Base-by-base conservation (phyloP, 2,329 filamentous ascomycete species). In the Cordyceps pruinosa region DNA sequence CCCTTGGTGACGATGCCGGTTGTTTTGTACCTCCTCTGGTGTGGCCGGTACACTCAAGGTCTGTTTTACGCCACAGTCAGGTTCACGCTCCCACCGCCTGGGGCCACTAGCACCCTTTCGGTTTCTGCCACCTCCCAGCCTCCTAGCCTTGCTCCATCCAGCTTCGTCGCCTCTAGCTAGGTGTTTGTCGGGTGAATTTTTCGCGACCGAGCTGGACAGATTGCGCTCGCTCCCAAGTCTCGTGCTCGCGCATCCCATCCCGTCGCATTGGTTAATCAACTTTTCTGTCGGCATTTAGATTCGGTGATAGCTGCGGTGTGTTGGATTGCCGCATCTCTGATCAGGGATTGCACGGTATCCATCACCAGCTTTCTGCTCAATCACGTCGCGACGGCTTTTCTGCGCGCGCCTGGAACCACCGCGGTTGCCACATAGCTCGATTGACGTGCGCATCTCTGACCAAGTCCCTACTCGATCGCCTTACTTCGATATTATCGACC, bases 371-470 rank as follows among this genome's bases (percentile, higher is more conserved):
- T 37, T 15, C 15, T 17, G 35, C 35, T 15, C n/a, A 6, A 37
- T n/a, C 35, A 17, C 12, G 15, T 17, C n/a, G 35, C 13, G 35
- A 37, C 35, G 35, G 35, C 15, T 37, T 37, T 17, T 23, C 28
- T 32, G 23, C 35, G 37, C 46, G 39, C 47, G 23, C 35, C 37
- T n/a, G 47, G 37, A 52, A 23, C 26, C 37, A 32, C 47, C 32
- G 30, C 25, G 56, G 64, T 65, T 58, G 61, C 66, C 46, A 62
- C 58, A 30, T 63, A 63, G 58, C 58, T 59, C 57, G 41, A 57
- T 47, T 35, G 3, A 12, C 9, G 21, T 17, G 12, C 48, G 34
- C 34, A 4, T 51, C 4, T 41, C 21, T 8, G 3, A 6, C 46
- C 2, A 19, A 19, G 17, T 13, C 15, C 9, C 15, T n/a, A n/a